phyloP scores from a whole-genome alignment of 1,284 basidiomycete species.

The Phenoliferia sp. region DNA sequence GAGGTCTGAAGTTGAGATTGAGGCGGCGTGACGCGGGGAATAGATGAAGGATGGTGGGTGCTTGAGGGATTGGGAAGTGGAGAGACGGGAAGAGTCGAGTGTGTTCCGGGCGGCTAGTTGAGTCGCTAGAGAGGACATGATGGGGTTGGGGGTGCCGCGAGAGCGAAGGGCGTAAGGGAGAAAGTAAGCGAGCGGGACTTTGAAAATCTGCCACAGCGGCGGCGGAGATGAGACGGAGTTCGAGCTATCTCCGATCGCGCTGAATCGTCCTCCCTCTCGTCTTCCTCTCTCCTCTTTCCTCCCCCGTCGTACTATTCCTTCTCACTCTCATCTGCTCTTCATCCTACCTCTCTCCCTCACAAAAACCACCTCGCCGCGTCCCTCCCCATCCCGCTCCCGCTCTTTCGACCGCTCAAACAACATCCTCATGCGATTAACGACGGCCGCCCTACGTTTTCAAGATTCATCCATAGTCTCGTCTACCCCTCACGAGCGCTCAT shows the following conservation, averaged over 20 bases:
- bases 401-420: neutral
- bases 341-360: neutral
- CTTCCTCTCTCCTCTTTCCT: neutral
- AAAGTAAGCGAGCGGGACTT: too few relatives aligned
- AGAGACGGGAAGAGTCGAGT: constrained; percentile 69
- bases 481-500: too few relatives aligned
- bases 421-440: too few relatives aligned
- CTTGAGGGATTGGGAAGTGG: constrained; percentile 57
- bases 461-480: too few relatives aligned
- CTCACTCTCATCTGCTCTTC: neutral
- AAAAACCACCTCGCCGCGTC: neutral
- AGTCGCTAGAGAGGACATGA: constrained; percentile 65
- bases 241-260: neutral
- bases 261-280: neutral
- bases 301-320: neutral
- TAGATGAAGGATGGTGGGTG: constrained; percentile 77
- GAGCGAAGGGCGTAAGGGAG: neutral
- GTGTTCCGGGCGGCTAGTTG: constrained; percentile 79
- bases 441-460: too few relatives aligned
- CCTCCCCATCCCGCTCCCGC: neutral
- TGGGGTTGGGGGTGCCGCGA: neutral
- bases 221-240: too few relatives aligned
- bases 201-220: too few relatives aligned
- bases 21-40: constrained; percentile 67
- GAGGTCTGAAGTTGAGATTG: constrained; percentile 81